Evolutionary conservation across 371 early-diverging fungal genomes (phyloP).

Genomic region (Rhizomucor pusillus): DNA sequence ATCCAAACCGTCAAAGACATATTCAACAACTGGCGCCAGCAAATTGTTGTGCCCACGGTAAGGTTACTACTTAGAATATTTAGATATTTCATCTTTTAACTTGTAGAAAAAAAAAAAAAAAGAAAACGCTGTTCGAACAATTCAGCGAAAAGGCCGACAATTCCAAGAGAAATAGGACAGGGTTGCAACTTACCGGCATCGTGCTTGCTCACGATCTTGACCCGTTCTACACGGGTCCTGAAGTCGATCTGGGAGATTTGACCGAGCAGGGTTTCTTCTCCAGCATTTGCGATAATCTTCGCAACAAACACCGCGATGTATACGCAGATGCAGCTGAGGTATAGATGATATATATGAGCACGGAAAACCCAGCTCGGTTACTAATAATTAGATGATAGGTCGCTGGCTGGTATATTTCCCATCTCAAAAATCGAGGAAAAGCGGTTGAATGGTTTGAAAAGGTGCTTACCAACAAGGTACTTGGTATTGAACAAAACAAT

Average conservation of each 20-base stretch:
- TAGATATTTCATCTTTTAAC: neutral
- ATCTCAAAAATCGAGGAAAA: neutral
- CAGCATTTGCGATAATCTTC: constrained; percentile 37
- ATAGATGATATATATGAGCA: too few relatives aligned
- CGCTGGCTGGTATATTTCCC: too few relatives aligned
- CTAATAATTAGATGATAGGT: too few relatives aligned
- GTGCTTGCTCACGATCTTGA: constrained; percentile 49
- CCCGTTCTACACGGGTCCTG: constrained; percentile 42
- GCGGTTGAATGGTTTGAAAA: neutral
- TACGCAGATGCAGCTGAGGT: constrained; percentile 57
- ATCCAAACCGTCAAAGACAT: constrained; percentile 54
- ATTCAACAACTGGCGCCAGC: constrained; percentile 58
- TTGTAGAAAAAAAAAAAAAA: too few relatives aligned
- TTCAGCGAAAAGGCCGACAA: constrained; percentile 28
- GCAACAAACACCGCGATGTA: constrained; percentile 30
- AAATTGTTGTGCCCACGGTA: constrained; percentile 64
- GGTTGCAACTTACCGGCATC: constrained; percentile 52
- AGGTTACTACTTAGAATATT: neutral
- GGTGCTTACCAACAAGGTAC: neutral
- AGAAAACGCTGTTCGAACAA: constrained; percentile 47
- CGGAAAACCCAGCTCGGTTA: too few relatives aligned
- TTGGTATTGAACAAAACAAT: too few relatives aligned
- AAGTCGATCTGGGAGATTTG: constrained; percentile 36
- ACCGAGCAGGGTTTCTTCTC: constrained; percentile 43
- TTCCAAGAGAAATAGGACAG: constrained; percentile 34